Base-by-base conservation (phyloP, 768 basidiomycete genomes). In the Pholiota microspora region DNA sequence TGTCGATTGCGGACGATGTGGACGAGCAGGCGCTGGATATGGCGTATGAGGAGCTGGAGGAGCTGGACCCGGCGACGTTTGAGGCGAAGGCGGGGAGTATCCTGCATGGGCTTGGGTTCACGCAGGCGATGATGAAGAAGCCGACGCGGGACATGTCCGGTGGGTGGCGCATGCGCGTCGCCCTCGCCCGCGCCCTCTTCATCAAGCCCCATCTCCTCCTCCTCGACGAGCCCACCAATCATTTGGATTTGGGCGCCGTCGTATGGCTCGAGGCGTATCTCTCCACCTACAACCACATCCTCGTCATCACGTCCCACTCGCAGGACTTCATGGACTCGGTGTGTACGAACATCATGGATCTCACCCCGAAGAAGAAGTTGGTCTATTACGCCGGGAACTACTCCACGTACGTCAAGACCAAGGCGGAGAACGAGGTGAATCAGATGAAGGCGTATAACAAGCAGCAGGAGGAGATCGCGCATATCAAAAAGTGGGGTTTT, bases 371-470 rank as follows among this genome's bases (percentile, higher is more conserved):
- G 78, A 97, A 96, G 80, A 95, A 93, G 70, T 78, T 98, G 53
- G 78, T 91, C 35, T 97, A 97, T 72, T 98, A 98, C 73, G 85
- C 86, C 58, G 96, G 95, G 76, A 98, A 98, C 73, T 98, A 97
- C 77, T 80, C 93, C 46, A 93, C 91, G n/a, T 98, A 94, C 74
- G 95, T 98, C 61, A 87, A 93, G 68, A 98, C 96, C 54, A 95
- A 89, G 80, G 65, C 76, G 63, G 96, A 99, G 81, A 99, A 99
- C 77, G 96, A 99, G 78, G 88, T 94, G 67, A 99, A 98, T 72
- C 94, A 97, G 77, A 97, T 98, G 94, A 99, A 99, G 80, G 97
- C 96, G 49, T 99, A 98, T 73, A 67, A 85, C 64, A 99, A 99
- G 74, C 96, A 99, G 69, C 96, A 99, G 71, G 96, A 99, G 45